A percentile compares a stretch with the other conserved stretches of the same genome.
Conservation (phyloP, 2,329 filamentous ascomycete species). For the Spiromastix sp. region DNA sequence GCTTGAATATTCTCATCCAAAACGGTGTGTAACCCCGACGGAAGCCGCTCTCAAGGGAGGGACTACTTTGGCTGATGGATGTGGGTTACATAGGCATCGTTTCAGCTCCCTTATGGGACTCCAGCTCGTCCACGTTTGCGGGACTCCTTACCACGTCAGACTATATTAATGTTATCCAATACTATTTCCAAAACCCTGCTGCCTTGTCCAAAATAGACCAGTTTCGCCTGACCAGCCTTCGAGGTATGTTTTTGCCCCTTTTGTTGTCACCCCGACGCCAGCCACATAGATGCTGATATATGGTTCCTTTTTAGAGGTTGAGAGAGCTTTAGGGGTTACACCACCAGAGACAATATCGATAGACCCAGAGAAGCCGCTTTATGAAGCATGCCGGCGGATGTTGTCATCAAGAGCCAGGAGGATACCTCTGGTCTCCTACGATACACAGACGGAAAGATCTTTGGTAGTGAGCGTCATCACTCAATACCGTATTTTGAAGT, state of each 20-base stretch:
- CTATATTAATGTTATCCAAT: slow-evolving; percentile 98
- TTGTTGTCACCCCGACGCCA: no score
- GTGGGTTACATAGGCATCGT: slow-evolving; percentile 63
- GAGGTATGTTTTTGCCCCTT: slow-evolving; percentile 54
- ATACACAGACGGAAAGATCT: slow-evolving; percentile 84
- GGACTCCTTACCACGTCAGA: slow-evolving; percentile 91
- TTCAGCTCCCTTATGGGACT: slow-evolving; percentile 95
- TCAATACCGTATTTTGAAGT: slow-evolving; percentile 96
- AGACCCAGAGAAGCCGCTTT: slow-evolving; percentile 78
- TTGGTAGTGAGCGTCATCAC: slow-evolving; percentile 96
- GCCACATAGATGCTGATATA: not conserved
- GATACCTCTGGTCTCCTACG: slow-evolving; percentile 85
- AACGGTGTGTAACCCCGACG: slow-evolving; percentile 56
- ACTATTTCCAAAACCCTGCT: slow-evolving; percentile 95
- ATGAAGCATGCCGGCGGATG: slow-evolving; percentile 93
- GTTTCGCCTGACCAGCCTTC: slow-evolving; percentile 81
- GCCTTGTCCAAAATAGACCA: slow-evolving; percentile 83
- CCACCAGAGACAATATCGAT: slow-evolving; percentile 95
- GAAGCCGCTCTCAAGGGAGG: not conserved
- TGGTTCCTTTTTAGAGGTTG: slow-evolving; percentile 57
- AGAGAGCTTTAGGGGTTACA: slow-evolving; percentile 81
- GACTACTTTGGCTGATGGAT: not conserved
- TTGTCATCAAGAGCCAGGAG: slow-evolving; percentile 83
- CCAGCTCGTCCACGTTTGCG: slow-evolving; percentile 81
- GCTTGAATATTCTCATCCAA: slow-evolving; percentile 85